These are phyloP conservation scores for Lenzites betulinus DNA, from an alignment of 768 basidiomycete species.

Conservation along the genomic window DNA sequence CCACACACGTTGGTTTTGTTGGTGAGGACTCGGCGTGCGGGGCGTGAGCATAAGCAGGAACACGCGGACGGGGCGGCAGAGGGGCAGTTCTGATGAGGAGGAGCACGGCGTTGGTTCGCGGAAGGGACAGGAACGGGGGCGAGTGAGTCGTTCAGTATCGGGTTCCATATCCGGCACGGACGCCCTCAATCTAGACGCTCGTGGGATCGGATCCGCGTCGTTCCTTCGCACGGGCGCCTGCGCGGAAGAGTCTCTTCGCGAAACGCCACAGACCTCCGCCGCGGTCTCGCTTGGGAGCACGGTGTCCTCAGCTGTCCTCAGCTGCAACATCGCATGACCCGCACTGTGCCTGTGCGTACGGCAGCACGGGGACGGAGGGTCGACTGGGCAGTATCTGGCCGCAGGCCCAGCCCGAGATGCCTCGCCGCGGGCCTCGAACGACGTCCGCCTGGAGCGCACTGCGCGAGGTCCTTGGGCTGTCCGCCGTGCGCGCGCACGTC, in stretches of 20 bases:
- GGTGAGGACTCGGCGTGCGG: too few relatives aligned
- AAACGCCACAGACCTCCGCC: too few relatives aligned
- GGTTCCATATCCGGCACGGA: background rate
- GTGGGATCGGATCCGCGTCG: background rate
- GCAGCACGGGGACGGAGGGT: background rate
- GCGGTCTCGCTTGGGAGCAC: too few relatives aligned
- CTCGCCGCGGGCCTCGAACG: conserved; percentile 5
- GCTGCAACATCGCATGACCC: background rate
- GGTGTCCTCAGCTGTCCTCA: too few relatives aligned
- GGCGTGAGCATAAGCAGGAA: too few relatives aligned
- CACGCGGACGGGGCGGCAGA: too few relatives aligned
- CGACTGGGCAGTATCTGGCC: background rate
- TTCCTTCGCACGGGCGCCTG: background rate
- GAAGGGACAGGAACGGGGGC: too few relatives aligned
- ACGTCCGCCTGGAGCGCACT: conserved; percentile 1
- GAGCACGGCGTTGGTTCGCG: too few relatives aligned
- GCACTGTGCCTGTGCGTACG: background rate
- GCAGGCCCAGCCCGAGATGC: background rate
- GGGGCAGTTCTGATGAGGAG: too few relatives aligned
- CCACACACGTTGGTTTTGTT: too few relatives aligned
- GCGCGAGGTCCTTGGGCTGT: background rate
- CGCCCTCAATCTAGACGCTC: background rate
- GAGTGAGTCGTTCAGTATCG: background rate
- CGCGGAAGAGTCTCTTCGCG: conserved; percentile 3
- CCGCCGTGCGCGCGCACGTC: too few relatives aligned